phyloP scores from a whole-genome alignment of 1,284 basidiomycete genomes.

The Sanguinoderma infundibulare region DNA sequence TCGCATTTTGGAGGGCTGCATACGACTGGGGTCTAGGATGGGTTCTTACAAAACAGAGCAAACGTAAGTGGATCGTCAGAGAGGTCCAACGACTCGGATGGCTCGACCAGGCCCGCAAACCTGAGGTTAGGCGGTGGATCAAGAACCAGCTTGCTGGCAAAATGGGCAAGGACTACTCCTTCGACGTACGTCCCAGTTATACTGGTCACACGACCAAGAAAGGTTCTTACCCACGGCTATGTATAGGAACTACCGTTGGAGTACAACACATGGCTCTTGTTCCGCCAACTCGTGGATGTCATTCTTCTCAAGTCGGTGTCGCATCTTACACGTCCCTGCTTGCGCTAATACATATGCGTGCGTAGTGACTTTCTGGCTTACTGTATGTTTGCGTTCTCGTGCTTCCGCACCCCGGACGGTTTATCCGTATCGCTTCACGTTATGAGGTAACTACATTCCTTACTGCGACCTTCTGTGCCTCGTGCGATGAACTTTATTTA shows the following conservation, averaged over 20 bases:
- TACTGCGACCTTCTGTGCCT: not conserved
- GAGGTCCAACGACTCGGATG: conserved; percentile 83
- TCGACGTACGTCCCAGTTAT: conserved; percentile 64
- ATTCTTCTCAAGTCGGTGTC: conserved; percentile 88
- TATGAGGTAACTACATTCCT: conserved; percentile 56
- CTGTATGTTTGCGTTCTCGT: conserved; percentile 93
- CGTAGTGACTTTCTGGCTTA: conserved; percentile 92
- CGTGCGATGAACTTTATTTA: conserved; percentile 8
- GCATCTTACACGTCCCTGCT: conserved; percentile 4
- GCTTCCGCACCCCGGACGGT: conserved; percentile 82
- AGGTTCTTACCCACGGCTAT: conserved; percentile 18
- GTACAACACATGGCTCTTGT: conserved; percentile 92
- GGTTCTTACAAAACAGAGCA: conserved; percentile 93
- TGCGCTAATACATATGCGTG: not conserved
- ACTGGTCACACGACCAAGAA: conserved; percentile 22
- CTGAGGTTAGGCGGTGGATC: conserved; percentile 81
- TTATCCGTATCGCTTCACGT: conserved; percentile 79
- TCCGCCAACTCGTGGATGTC: conserved; percentile 91
- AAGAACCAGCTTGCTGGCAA: conserved; percentile 86
- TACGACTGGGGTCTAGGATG: conserved; percentile 96
- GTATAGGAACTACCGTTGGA: conserved; percentile 76
- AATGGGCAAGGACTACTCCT: conserved; percentile 94
- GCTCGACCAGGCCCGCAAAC: conserved; percentile 78
- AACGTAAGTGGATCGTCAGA: conserved; percentile 90
- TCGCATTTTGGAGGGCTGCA: conserved; percentile 90